Base-by-base conservation (phyloP, 495 filamentous ascomycete genomes). In the Penicillium cataractarum region DNA sequence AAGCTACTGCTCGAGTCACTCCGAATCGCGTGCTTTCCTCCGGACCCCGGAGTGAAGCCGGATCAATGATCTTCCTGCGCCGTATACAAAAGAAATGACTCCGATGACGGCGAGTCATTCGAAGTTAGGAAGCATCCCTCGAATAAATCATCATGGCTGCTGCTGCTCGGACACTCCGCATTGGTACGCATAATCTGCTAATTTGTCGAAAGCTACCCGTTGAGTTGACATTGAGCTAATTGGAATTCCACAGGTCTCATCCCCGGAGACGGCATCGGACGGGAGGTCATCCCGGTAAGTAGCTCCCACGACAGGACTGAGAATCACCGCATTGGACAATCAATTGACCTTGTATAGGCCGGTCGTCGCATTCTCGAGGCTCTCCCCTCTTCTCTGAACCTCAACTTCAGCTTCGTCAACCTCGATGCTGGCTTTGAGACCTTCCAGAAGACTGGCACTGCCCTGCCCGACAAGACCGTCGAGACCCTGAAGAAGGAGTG, bases 221-320 rank as follows among this genome's bases (percentile, higher is more conserved):
- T 57, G 24, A 29, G 15, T 53, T 39, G 55, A 68, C n/a, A 66
- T 58, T 64, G 49, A 67, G 40, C 65, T 75, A 70, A 71, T 48
- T 59, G 66, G 29, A 52, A 51, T n/a, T 13, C 19, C 69, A 50
- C 67, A 96, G 93, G 93, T 72, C 90, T 99, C 73, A 97, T 98
- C 70, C 92, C 95, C 75, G 95, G 95, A 74, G 95, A 99, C 81
- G 95, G 95, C 76, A 99, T 99, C 77, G 95, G 95, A 75, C 91
- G 91, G 71, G 95, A 99, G 80, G 95, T 99, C 75, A 97, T 99
- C 78, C 96, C 96, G 65, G 83, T 85, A 74, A 62, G 78, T 69
- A 60, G 22, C 54, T 55, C 40, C 55, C 40, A 53, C 19, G 42
- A 62, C 59, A 29, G 26, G 39, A 61, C 58, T 52, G 51, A 65